Conservation (phyloP, 257 asterid genomes). For the Handroanthus guayacan region DNA sequence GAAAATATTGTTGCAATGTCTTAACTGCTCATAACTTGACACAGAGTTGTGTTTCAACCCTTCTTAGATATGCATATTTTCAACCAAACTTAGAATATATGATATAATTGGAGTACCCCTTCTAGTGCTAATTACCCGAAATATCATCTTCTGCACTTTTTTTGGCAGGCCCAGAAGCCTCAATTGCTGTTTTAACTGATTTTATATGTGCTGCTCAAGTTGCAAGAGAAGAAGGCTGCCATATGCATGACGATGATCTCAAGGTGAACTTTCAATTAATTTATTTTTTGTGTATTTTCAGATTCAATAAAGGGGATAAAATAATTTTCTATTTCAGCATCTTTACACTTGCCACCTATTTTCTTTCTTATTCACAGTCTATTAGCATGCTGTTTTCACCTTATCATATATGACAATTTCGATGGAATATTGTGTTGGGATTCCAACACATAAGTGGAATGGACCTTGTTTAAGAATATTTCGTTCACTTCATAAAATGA, state of each 20-base stretch:
- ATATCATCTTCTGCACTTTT: constrained; percentile 31
- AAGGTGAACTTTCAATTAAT: constrained; percentile 57
- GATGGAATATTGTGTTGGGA: too few species aligned
- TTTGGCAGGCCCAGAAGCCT: constrained; percentile 69
- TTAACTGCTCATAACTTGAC: background rate
- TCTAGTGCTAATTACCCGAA: background rate
- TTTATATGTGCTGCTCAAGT: constrained; percentile 81
- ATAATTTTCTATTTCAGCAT: too few species aligned
- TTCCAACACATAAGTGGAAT: too few species aligned
- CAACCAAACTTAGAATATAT: too few species aligned
- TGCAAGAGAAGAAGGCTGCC: constrained; percentile 64
- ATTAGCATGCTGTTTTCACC: too few species aligned
- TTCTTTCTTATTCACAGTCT: too few species aligned
- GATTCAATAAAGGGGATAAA: too few species aligned
- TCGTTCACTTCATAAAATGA: too few species aligned
- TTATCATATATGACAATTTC: too few species aligned
- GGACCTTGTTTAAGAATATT: too few species aligned
- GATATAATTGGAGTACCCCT: background rate
- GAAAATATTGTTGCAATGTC: background rate
- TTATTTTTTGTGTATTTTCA: background rate
- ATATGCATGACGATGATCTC: constrained; percentile 52
- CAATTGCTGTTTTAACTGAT: constrained; percentile 61
- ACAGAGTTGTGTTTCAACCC: background rate
- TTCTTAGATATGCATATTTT: background rate
- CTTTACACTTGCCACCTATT: too few species aligned